Base-by-base conservation (phyloP, 2,329 filamentous ascomycete genomes). In the Aspergillus luchuensis region DNA sequence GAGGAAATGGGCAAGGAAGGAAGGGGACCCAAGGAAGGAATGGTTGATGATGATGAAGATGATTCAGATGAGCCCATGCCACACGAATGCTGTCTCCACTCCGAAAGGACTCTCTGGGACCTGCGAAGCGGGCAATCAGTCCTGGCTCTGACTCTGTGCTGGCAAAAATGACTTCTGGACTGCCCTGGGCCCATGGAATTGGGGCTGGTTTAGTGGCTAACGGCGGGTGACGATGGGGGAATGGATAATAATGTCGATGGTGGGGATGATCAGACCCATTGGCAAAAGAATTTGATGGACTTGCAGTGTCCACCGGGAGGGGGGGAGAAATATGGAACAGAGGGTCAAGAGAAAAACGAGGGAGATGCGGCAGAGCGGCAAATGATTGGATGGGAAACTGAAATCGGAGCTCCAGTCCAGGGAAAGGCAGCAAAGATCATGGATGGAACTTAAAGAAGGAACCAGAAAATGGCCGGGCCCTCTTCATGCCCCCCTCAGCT, bases 21-120 rank as follows among this genome's bases (percentile, higher is more conserved):
- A 60, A 59, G 57, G 60, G 49, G 56, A 17, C 39, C 38, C 43
- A 30, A 25, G 30, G 51, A 51, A 25, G 49, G 57, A 28, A 28
- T 62, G 59, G 33, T 36, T 36, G 33, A 36, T 36, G 33, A 36
- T 36, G 33, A 36, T 36, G 33, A 36, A 36, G 33, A 62, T 64
- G 63, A 67, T 67, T 67, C 59, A 66, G 63, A 65, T 57, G 57
- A 49, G 60, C 56, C 51, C 60, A 61, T 66, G 62, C 63, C 62
- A 63, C 64, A 59, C 58, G 59, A 36, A 56, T 55, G 53, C 51
- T 30, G 50, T 36, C 58, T 63, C 60, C 60, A 66, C 64, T 59
- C 39, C 38, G 19, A 45, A 48, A 38, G 19, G 1, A 36, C 33
- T 30, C 45, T 47, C 45, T 50, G 50, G 45, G 52, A 30, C 28